Percentiles rank a stretch among this genome's conserved stretches.
phyloP scores from a whole-genome alignment of 768 basidiomycete species.

The Pleurotus eryngii region DNA sequence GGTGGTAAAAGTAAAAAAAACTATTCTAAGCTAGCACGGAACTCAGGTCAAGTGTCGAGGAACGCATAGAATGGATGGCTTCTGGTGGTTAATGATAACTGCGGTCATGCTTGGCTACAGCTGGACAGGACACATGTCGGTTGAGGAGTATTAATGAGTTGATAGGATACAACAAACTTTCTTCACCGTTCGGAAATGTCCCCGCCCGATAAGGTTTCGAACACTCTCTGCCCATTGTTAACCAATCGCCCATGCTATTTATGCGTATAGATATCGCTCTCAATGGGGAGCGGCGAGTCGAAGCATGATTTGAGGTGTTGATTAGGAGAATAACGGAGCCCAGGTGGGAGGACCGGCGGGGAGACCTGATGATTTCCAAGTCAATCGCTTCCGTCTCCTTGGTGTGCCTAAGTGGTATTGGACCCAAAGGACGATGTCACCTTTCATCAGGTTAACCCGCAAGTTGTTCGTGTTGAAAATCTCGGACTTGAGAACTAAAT shows the following conservation, averaged over 20 bases:
- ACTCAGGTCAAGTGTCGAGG: too few relatives aligned
- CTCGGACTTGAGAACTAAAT: slow-evolving; percentile 66
- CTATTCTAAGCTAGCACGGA: too few relatives aligned
- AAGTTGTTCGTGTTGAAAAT: slow-evolving; percentile 75
- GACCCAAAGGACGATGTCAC: slow-evolving; percentile 27
- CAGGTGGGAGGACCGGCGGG: too few relatives aligned
- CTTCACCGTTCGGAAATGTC: slow-evolving; percentile 71
- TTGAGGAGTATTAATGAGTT: too few relatives aligned
- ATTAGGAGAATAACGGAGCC: too few relatives aligned
- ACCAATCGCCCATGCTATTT: slow-evolving; percentile 85
- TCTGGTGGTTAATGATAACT: too few relatives aligned
- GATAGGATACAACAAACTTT: slow-evolving; percentile 49
- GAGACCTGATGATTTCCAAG: slow-evolving; percentile 90
- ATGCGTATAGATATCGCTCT: slow-evolving; percentile 85
- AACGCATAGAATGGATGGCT: too few relatives aligned
- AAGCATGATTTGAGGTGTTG: too few relatives aligned
- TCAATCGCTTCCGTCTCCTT: slow-evolving; percentile 87
- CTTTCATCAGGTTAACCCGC: slow-evolving; percentile 76
- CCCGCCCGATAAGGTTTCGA: slow-evolving; percentile 88
- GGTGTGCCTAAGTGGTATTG: slow-evolving; percentile 82
- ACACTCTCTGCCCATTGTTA: slow-evolving; percentile 81
- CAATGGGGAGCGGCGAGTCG: slow-evolving; percentile 59
- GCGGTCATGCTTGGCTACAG: too few relatives aligned
- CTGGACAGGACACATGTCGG: too few relatives aligned
- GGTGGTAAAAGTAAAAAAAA: too few relatives aligned